Conservation (phyloP, 1,284 basidiomycete genomes). For the Xerocomus nothofagi region DNA sequence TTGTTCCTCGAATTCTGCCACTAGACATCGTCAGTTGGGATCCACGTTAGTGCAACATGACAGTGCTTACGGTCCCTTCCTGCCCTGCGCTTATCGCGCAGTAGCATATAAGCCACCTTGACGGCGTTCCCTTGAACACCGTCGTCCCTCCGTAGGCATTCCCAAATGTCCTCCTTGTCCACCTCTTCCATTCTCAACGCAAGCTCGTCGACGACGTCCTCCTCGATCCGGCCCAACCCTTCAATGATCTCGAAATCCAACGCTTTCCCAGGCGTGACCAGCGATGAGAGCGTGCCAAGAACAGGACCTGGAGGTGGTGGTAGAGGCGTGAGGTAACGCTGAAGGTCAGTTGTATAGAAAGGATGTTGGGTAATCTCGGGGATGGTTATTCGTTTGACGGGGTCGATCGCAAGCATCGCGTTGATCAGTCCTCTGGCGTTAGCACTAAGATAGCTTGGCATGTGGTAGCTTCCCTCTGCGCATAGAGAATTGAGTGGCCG, state of each 20-base stretch:
- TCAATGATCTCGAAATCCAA: slow-evolving; percentile 79
- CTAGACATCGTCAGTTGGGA: slow-evolving; percentile 40
- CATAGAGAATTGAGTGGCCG: slow-evolving; percentile 1
- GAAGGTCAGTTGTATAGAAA: slow-evolving; percentile 86
- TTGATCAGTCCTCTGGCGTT: slow-evolving; percentile 80
- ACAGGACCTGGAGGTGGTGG: slow-evolving; percentile 80
- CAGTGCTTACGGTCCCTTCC: slow-evolving; percentile 73
- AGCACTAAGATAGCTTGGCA: slow-evolving; percentile 74
- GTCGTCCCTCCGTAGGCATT: slow-evolving; percentile 78
- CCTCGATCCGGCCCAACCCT: slow-evolving; percentile 86
- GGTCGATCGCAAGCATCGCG: slow-evolving; percentile 89
- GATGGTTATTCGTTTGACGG: slow-evolving; percentile 89
- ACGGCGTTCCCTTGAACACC: slow-evolving; percentile 88
- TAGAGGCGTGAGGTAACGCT: slow-evolving; percentile 82
- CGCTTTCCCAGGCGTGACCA: slow-evolving; percentile 62
- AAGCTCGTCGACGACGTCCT: slow-evolving; percentile 85
- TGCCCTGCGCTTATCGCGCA: slow-evolving; percentile 85
- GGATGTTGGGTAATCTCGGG: slow-evolving; percentile 87
- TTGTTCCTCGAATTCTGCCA: slow-evolving; percentile 74
- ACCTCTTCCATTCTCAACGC: slow-evolving; percentile 75
- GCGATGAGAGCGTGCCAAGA: slow-evolving; percentile 65
- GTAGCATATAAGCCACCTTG: slow-evolving; percentile 94
- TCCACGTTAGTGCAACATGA: background rate
- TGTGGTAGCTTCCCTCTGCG: slow-evolving; percentile 80
- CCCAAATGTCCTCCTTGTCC: slow-evolving; percentile 82